Percentiles rank a stretch among this genome's conserved stretches.
These are phyloP conservation scores for Vachellia pachyceras DNA, from an alignment of 306 rosid species.

Conservation along the genomic window DNA sequence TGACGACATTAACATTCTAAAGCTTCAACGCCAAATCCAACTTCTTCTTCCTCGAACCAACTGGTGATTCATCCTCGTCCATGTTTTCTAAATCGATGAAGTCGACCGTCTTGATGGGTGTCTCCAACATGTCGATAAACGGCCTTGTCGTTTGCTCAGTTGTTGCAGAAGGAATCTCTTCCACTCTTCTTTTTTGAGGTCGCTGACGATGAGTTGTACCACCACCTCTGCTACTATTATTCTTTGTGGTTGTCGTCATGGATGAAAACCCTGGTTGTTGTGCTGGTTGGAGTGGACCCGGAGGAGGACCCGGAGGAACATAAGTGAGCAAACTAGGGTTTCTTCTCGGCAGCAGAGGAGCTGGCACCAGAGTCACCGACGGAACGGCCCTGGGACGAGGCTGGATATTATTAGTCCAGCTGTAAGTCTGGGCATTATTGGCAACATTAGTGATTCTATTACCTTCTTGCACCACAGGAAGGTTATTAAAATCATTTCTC, in stretches of 20 bases:
- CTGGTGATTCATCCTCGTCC: slow-evolving; percentile 28
- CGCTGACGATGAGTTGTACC: neutral
- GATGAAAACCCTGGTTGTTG: neutral
- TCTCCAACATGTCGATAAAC: slow-evolving; percentile 53
- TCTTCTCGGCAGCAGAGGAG: neutral
- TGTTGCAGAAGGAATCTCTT: neutral
- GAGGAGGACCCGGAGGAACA: no score
- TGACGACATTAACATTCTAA: neutral
- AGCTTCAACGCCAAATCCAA: slow-evolving; percentile 47
- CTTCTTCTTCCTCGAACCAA: slow-evolving; percentile 2
- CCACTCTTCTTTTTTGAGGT: slow-evolving; percentile 1
- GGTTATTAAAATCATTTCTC: neutral
- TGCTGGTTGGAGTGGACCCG: slow-evolving; percentile 10
- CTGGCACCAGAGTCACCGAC: neutral
- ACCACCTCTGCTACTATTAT: neutral
- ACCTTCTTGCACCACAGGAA: neutral
- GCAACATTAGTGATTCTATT: neutral
- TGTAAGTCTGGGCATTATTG: neutral
- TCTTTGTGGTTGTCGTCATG: neutral
- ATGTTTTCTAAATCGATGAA: slow-evolving; percentile 39
- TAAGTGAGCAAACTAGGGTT: neutral
- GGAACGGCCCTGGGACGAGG: neutral
- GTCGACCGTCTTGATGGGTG: slow-evolving; percentile 47
- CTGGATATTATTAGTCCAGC: neutral
- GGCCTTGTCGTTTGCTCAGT: slow-evolving; percentile 50